These are phyloP conservation scores for Arthrobotrys megalospora DNA, from an alignment of 2,329 filamentous ascomycete genomes.

Conservation along the genomic window DNA sequence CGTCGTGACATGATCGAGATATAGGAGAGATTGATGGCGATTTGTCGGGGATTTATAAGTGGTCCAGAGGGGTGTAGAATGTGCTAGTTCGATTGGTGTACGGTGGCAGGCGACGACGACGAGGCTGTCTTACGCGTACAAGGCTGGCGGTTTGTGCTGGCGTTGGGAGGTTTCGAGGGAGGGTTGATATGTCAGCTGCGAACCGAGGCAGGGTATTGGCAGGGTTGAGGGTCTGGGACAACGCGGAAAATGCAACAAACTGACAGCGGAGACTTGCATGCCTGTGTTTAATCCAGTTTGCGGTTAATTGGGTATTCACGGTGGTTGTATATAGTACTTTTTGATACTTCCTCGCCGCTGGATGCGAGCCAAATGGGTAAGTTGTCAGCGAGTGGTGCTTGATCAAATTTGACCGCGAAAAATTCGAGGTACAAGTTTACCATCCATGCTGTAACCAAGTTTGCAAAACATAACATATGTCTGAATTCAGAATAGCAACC, in stretches of 20 bases:
- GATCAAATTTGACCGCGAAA: no score
- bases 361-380: no score
- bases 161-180: slow-evolving; percentile 14
- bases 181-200: slow-evolving; percentile 36
- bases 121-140: slow-evolving; percentile 61
- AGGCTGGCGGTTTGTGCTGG: slow-evolving; percentile 32
- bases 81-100: slow-evolving; percentile 29
- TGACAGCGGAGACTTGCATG: slow-evolving; percentile 10
- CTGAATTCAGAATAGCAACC: no score
- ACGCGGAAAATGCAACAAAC: slow-evolving; percentile 36
- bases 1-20: slow-evolving; percentile 36
- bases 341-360: no score
- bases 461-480: no score
- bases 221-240: slow-evolving; percentile 1
- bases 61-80: slow-evolving; percentile 38
- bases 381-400: no score
- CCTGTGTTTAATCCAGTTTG: background rate
- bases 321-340: no score
- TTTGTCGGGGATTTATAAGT: slow-evolving; percentile 51
- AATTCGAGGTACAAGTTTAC: no score
- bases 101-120: slow-evolving; percentile 19
- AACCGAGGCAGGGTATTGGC: background rate
- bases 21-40: background rate
- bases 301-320: background rate
- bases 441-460: no score